Evolutionary conservation across 75 land plant species (phyloP).

Genomic region (Cunninghamia lanceolata): DNA sequence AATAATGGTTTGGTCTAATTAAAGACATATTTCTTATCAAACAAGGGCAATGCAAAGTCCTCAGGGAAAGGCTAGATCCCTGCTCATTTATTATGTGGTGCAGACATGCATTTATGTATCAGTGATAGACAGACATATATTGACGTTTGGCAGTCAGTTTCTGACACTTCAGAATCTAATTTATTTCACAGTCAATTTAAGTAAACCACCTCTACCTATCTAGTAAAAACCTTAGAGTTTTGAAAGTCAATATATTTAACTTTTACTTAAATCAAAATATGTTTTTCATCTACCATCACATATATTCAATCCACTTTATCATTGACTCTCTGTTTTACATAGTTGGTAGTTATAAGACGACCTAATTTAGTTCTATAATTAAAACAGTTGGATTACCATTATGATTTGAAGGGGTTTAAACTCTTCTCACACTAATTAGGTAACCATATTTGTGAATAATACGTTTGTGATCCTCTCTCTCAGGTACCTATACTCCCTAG

Average conservation of each 20-base stretch:
- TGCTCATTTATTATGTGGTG: not conserved
- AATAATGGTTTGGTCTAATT: not conserved
- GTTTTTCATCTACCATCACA: no score
- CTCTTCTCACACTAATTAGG: no score
- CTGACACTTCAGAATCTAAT: not conserved
- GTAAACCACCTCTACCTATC: no score
- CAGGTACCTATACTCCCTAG: not conserved
- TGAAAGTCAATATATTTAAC: no score
- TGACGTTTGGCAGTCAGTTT: not conserved
- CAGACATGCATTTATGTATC: not conserved
- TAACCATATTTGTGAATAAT: not conserved
- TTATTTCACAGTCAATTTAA: no score
- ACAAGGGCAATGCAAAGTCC: not conserved
- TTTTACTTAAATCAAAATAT: no score
- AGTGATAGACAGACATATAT: not conserved
- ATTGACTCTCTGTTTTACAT: no score
- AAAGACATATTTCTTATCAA: no score
- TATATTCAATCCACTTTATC: no score
- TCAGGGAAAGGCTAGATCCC: not conserved
- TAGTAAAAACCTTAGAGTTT: no score
- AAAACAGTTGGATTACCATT: not conserved
- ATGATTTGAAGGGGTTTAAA: no score
- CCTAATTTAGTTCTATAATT: not conserved
- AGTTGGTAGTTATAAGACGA: not conserved
- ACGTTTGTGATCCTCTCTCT: not conserved